Evolutionary conservation across 257 asterid genomes (phyloP).

Genomic region (Scutellaria minor): DNA sequence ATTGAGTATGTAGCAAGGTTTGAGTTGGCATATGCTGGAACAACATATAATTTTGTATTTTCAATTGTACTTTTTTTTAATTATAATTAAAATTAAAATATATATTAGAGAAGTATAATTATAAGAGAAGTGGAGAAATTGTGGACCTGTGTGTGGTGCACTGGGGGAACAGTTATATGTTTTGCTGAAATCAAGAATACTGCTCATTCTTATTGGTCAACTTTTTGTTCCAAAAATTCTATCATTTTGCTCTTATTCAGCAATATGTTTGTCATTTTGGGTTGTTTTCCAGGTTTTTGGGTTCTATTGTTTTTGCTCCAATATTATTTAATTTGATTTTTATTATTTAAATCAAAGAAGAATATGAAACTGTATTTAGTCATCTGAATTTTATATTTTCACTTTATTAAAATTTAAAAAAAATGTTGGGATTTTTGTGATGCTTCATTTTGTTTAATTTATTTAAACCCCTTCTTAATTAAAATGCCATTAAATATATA

Average conservation of each 20-base stretch:
- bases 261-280: conserved; percentile 43
- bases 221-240: conserved; percentile 34
- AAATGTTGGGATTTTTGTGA: no score
- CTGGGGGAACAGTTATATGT: conserved; percentile 41
- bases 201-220: conserved; percentile 35
- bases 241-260: conserved; percentile 46
- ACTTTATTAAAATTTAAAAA: no score
- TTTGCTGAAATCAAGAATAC: conserved; percentile 50
- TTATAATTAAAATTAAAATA: background rate
- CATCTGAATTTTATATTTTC: no score
- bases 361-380: no score
- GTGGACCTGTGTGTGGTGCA: conserved; percentile 45
- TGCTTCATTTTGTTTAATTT: no score
- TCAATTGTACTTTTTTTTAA: background rate
- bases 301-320: no score
- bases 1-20: conserved; percentile 46
- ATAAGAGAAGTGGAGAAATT: conserved; percentile 1
- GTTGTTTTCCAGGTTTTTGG: background rate
- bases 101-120: background rate
- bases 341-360: no score
- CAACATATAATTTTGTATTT: background rate
- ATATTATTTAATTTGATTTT: no score
- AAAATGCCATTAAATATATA: no score
- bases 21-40: conserved; percentile 47
- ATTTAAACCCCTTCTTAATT: no score